phyloP scores from a whole-genome alignment of 2,329 filamentous ascomycete species.

The Pezicula neosporulosa region DNA sequence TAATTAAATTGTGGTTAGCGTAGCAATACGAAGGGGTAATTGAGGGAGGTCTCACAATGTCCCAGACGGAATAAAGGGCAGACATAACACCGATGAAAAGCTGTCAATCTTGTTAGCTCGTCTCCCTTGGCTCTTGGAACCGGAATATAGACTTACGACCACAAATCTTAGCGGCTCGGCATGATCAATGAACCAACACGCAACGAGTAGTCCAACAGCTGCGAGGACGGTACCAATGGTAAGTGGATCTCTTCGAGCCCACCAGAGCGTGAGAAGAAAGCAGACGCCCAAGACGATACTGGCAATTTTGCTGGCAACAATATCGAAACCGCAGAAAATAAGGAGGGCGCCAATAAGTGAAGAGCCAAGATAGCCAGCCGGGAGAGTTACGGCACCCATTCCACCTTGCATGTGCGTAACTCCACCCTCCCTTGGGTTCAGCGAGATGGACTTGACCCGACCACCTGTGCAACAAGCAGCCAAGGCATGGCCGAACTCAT shows the following conservation, averaged over 20 bases:
- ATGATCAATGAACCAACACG: slow-evolving; percentile 77
- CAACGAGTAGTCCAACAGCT: slow-evolving; percentile 68
- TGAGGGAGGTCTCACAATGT: slow-evolving; percentile 52
- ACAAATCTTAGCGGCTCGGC: slow-evolving; percentile 71
- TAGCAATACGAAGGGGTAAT: not conserved
- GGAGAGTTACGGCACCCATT: slow-evolving; percentile 65
- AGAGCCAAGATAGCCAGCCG: slow-evolving; percentile 75
- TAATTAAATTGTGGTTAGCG: slow-evolving; percentile 19
- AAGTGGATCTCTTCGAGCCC: slow-evolving; percentile 75
- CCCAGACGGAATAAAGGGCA: slow-evolving; percentile 77
- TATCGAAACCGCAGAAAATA: slow-evolving; percentile 78
- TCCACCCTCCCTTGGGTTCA: slow-evolving; percentile 74
- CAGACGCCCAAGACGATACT: slow-evolving; percentile 70
- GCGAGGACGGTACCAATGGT: slow-evolving; percentile 68
- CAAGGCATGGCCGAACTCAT: slow-evolving; percentile 76
- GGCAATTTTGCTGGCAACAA: slow-evolving; percentile 76
- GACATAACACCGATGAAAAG: slow-evolving; percentile 83
- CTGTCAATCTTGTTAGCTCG: slow-evolving; percentile 25
- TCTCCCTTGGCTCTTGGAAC: not conserved
- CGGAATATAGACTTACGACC: slow-evolving; percentile 43
- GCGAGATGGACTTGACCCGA: slow-evolving; percentile 68
- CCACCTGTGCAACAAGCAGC: slow-evolving; percentile 71
- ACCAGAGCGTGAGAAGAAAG: slow-evolving; percentile 78
- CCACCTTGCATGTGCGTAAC: slow-evolving; percentile 77
- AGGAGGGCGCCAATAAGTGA: slow-evolving; percentile 73